These are phyloP conservation scores for Metarhizium album DNA, from an alignment of 2,329 filamentous ascomycete genomes.

Conservation along the genomic window DNA sequence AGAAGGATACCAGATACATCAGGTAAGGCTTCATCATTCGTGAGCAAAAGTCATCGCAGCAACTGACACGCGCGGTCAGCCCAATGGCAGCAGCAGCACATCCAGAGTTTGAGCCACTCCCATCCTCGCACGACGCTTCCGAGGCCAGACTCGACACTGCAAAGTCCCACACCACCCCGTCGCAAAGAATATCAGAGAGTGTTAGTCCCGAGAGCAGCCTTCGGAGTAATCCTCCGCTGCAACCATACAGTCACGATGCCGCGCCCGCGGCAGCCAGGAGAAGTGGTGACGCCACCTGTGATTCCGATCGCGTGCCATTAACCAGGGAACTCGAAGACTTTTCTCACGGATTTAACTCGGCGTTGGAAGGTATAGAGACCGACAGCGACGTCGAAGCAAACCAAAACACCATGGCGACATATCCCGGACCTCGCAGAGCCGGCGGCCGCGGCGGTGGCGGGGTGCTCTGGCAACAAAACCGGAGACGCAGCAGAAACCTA, in stretches of 20 bases:
- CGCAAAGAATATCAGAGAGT: conserved; percentile 7
- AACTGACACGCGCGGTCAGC: conserved; percentile 16
- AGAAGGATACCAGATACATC: conserved; percentile 27
- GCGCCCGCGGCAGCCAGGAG: conserved; percentile 10
- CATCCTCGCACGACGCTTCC: conserved; percentile 16
- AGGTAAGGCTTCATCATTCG: conserved; percentile 20
- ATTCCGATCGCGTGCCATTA: conserved; percentile 28
- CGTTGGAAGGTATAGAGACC: conserved; percentile 27
- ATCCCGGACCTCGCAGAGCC: conserved; percentile 16
- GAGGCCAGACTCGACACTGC: conserved; percentile 8
- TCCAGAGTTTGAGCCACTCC: conserved; percentile 19
- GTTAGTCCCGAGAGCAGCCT: conserved; percentile 2
- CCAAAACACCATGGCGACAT: conserved; percentile 10
- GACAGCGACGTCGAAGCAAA: conserved; percentile 11
- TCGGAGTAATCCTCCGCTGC: background rate
- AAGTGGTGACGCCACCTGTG: conserved; percentile 15
- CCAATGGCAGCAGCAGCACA: conserved; percentile 15
- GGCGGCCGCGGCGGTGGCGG: conserved; percentile 25
- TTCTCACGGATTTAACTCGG: conserved; percentile 29
- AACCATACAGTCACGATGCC: background rate
- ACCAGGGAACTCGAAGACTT: conserved; percentile 34
- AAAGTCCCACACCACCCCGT: background rate
- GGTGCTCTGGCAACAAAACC: conserved; percentile 45
- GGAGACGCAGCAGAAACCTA: conserved; percentile 35
- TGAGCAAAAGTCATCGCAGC: background rate